Percentiles rank a stretch among this genome's conserved stretches.
Evolutionary conservation across 2,329 filamentous ascomycete genomes (phyloP).

Genomic region (Colletotrichum caudatum): DNA sequence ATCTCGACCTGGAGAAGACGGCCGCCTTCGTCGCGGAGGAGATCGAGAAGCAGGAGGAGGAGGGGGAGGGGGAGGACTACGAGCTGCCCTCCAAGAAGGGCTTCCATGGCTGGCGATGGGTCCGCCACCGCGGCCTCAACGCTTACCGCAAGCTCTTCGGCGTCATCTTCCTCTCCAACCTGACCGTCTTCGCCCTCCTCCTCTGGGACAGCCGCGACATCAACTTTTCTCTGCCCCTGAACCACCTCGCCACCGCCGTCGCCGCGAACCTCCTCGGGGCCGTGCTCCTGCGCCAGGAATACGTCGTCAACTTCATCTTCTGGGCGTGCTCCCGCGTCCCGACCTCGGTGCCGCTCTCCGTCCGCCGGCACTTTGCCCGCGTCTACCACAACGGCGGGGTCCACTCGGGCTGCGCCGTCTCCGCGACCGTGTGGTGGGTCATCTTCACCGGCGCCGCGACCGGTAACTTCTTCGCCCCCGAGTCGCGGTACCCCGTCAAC

Average conservation of each 20-base stretch:
- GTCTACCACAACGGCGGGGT: constrained; percentile 66
- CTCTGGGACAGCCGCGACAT: constrained; percentile 46
- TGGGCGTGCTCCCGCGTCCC: constrained; percentile 58
- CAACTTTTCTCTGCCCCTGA: constrained; percentile 47
- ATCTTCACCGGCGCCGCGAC: constrained; percentile 53
- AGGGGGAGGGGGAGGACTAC: constrained; percentile 32
- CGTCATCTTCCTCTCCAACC: constrained; percentile 63
- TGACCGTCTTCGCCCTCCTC: constrained; percentile 59
- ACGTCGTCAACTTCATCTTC: constrained; percentile 66
- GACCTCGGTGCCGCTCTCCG: constrained; percentile 59
- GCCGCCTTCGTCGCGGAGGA: constrained; percentile 26
- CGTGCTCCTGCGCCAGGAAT: constrained; percentile 65
- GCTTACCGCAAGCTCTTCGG: constrained; percentile 69
- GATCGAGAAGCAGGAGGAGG: constrained; percentile 24
- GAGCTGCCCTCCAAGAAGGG: constrained; percentile 58
- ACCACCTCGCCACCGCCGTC: constrained; percentile 57
- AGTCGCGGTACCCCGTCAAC: constrained; percentile 26
- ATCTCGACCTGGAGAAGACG: constrained; percentile 40
- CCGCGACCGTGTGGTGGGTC: constrained; percentile 63
- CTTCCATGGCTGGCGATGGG: constrained; percentile 54
- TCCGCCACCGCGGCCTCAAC: constrained; percentile 61
- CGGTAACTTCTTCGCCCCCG: constrained; percentile 51
- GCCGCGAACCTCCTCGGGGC: constrained; percentile 62
- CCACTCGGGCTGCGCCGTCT: constrained; percentile 63
- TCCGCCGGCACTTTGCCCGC: constrained; percentile 61